A percentile compares a stretch with the other conserved stretches of the same genome.
Evolutionary conservation across 305 asterid genomes (phyloP).

Genomic region (Withania somnifera): DNA sequence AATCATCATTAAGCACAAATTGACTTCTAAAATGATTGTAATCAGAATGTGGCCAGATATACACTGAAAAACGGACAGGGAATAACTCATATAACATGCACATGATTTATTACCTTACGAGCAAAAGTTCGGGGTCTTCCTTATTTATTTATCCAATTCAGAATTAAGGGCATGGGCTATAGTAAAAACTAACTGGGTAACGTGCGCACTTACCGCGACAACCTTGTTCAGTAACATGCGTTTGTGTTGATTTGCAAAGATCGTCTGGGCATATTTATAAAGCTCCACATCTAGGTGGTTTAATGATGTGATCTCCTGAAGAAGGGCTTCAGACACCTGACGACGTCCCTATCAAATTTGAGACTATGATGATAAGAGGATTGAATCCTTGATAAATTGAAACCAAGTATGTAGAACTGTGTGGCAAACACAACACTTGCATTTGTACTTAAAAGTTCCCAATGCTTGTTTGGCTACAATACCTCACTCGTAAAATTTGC

Average conservation of each 20-base stretch:
- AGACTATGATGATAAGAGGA: background rate
- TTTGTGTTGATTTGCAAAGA: conserved; percentile 50
- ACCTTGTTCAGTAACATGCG: conserved; percentile 21
- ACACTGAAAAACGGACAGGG: background rate
- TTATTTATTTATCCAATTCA: background rate
- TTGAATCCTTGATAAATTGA: background rate
- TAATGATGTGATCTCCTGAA: conserved; percentile 56
- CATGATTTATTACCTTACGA: background rate
- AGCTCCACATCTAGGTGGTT: conserved; percentile 71
- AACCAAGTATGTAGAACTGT: background rate
- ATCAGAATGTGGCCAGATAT: background rate
- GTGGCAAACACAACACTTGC: background rate
- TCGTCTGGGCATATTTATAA: conserved; percentile 54
- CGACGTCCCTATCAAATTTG: conserved; percentile 48
- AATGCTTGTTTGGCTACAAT: background rate
- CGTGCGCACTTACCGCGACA: conserved; percentile 36
- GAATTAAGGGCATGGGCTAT: background rate
- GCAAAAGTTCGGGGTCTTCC: background rate
- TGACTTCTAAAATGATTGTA: background rate
- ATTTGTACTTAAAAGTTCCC: background rate
- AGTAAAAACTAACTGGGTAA: background rate
- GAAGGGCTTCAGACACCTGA: conserved; percentile 39
- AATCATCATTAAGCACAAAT: too few relatives aligned
- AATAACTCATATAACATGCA: background rate
- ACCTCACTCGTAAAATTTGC: conserved; percentile 92